Base-by-base conservation (phyloP, 352 stramenopile species). In the Pythium periplocum region DNA sequence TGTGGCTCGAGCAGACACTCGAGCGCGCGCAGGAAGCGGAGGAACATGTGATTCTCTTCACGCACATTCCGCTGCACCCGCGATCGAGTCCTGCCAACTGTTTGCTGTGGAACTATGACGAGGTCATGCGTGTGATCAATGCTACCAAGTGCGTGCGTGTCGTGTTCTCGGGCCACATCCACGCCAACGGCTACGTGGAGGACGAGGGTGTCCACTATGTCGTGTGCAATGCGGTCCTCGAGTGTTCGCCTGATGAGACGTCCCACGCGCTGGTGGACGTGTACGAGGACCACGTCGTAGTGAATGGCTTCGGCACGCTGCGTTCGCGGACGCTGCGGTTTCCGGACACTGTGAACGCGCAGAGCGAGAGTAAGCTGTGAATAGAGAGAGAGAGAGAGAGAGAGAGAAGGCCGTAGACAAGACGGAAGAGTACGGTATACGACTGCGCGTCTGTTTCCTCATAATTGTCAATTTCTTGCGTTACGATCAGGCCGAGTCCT, bases 81-180 rank as follows among this genome's bases (percentile, higher is more conserved):
- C 51, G 45, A 32, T 65, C 57, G 37, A 64, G 57, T 45, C 59
- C 54, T 6, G 56, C 40, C 39, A 69, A 57, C 30, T 57, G 57
- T 45, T 35, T 92, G 51, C 65, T 91, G 10, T 94, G 83, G 83
- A 91, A 94, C 59, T 92, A 88, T 62, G 57, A 82, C 30, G 70
- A 84, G 54, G 57, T 92, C 17, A 51, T 92, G 17, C 57, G 61
- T 30, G 45, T 82, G 17, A 66, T 92, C 26, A 53, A 66, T n/a
- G 56, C 55, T 6, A 59, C 64, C 51, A 33, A 57, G 2, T 83
- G 73, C 44, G 79, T 94, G 34, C 70, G 77, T 17, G 74, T 62
- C 40, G 78, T 90, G 46, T 87, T 90, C 55, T 82, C 72, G 4
- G 83, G 83, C 17, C 83, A 94, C 56, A 64, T 78, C 17, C 83